Percentiles rank a stretch among this genome's conserved stretches.
These are phyloP conservation scores for Cystobasidium sp. DNA, from an alignment of 1,284 basidiomycete genomes.

Conservation along the genomic window DNA sequence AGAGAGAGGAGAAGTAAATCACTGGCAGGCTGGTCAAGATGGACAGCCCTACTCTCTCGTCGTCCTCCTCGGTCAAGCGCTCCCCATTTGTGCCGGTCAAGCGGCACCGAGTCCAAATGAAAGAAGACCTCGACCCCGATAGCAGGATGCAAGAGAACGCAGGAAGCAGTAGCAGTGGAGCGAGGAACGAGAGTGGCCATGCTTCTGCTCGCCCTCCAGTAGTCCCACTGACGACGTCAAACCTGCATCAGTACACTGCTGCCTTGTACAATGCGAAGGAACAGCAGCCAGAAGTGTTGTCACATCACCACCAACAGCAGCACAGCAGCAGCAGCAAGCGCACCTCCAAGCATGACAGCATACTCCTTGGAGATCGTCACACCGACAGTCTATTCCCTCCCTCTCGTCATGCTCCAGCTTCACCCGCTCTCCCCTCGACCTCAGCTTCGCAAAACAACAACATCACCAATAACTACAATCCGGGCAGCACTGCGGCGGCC, in stretches of 20 bases:
- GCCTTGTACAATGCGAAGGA: background rate
- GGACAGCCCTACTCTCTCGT: slow-evolving; percentile 13
- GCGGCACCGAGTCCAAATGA: slow-evolving; percentile 5
- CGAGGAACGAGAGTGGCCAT: background rate
- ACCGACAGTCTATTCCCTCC: background rate
- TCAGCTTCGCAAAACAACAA: background rate
- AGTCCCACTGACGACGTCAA: slow-evolving; percentile 41
- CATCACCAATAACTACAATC: too few relatives aligned
- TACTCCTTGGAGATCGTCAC: too few relatives aligned
- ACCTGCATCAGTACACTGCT: slow-evolving; percentile 29
- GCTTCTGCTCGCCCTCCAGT: slow-evolving; percentile 4
- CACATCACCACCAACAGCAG: background rate
- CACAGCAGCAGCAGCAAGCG: background rate
- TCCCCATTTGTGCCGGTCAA: slow-evolving; percentile 37
- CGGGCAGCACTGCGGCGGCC: too few relatives aligned
- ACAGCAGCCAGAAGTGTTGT: too few relatives aligned
- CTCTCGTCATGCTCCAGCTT: background rate
- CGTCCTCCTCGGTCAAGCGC: slow-evolving; percentile 14
- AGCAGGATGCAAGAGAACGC: background rate
- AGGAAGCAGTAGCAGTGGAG: too few relatives aligned
- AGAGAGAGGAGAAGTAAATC: too few relatives aligned
- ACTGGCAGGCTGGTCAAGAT: background rate
- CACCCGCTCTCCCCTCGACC: background rate
- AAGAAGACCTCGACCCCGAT: background rate
- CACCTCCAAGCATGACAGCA: too few relatives aligned